A percentile compares a stretch with the other conserved stretches of the same genome.
These are phyloP conservation scores for Pythium grandisporangium DNA, from an alignment of 352 stramenopile species.

Conservation along the genomic window DNA sequence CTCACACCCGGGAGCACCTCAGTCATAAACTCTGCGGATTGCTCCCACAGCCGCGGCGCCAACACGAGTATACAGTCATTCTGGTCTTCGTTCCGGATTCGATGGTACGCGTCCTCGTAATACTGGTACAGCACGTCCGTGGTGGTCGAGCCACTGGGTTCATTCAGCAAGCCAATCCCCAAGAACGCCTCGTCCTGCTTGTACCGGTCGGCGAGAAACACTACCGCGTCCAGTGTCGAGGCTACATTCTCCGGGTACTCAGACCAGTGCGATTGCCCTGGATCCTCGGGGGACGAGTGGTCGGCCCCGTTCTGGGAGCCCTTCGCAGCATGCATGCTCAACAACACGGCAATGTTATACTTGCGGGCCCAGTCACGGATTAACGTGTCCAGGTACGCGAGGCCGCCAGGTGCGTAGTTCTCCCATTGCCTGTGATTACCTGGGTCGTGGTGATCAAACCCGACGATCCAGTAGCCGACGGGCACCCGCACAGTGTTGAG, in stretches of 20 bases:
- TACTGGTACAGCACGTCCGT: slow-evolving; percentile 65
- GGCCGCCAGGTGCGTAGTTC: slow-evolving; percentile 25
- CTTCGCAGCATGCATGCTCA: slow-evolving; percentile 58
- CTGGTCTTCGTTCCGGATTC: slow-evolving; percentile 25
- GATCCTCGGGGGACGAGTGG: slow-evolving; percentile 43
- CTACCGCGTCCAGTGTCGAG: slow-evolving; percentile 33
- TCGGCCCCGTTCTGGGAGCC: slow-evolving; percentile 72
- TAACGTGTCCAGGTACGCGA: slow-evolving; percentile 41
- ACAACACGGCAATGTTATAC: slow-evolving; percentile 34
- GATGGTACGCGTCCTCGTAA: slow-evolving; percentile 58
- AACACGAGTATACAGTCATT: slow-evolving; percentile 65
- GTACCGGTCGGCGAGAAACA: slow-evolving; percentile 57
- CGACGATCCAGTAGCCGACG: slow-evolving; percentile 73
- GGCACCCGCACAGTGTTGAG: slow-evolving; percentile 81
- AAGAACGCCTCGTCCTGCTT: slow-evolving; percentile 61
- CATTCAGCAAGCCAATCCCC: slow-evolving; percentile 66
- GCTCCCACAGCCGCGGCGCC: slow-evolving; percentile 38
- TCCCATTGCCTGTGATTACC: slow-evolving; percentile 28
- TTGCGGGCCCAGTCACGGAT: slow-evolving; percentile 26
- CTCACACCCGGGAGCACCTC: slow-evolving; percentile 45
- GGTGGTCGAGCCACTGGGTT: slow-evolving; percentile 39
- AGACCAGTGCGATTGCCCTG: slow-evolving; percentile 33
- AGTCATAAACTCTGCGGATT: slow-evolving; percentile 31
- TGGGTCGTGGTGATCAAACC: slow-evolving; percentile 51
- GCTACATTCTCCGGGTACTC: slow-evolving; percentile 45